These are phyloP conservation scores for Mycena kentingensis DNA, from an alignment of 768 basidiomycete species.

Conservation along the genomic window DNA sequence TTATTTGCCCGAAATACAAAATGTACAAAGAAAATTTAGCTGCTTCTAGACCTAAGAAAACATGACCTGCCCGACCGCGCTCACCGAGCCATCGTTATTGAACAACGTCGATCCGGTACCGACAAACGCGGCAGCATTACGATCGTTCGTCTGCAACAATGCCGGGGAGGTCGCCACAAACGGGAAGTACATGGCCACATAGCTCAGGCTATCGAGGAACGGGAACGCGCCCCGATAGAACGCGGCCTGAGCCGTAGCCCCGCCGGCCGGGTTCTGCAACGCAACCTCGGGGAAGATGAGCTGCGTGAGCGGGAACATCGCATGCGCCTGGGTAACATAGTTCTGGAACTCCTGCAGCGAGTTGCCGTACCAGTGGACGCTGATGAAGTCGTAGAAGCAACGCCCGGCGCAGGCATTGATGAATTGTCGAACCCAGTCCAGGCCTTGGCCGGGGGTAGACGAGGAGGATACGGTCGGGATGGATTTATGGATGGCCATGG, in stretches of 20 bases:
- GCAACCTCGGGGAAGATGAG: conserved; percentile 36
- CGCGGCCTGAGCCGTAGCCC: conserved; percentile 33
- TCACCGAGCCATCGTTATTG: conserved; percentile 25
- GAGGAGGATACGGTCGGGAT: conserved; percentile 40
- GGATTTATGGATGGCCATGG: conserved; percentile 40
- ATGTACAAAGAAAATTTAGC: no score
- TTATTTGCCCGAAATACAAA: no score
- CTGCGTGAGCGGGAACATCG: conserved; percentile 28
- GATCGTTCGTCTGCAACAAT: conserved; percentile 26
- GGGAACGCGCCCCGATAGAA: conserved; percentile 23
- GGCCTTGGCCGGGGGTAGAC: conserved; percentile 31
- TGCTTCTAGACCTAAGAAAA: no score
- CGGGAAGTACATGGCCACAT: conserved; percentile 39
- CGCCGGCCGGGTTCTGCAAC: conserved; percentile 30
- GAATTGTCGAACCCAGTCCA: conserved; percentile 38
- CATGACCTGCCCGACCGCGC: conserved; percentile 27
- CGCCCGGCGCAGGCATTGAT: conserved; percentile 37
- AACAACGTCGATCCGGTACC: conserved; percentile 38
- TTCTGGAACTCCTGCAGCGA: conserved; percentile 32
- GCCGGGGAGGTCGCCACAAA: conserved; percentile 36
- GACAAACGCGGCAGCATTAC: conserved; percentile 12
- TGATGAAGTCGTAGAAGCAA: conserved; percentile 40
- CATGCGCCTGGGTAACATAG: conserved; percentile 27
- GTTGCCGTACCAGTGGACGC: conserved; percentile 28
- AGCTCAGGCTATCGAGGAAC: conserved; percentile 36